Evolutionary conservation across 306 rosid genomes (phyloP).

Genomic region (Comarum palustre): DNA sequence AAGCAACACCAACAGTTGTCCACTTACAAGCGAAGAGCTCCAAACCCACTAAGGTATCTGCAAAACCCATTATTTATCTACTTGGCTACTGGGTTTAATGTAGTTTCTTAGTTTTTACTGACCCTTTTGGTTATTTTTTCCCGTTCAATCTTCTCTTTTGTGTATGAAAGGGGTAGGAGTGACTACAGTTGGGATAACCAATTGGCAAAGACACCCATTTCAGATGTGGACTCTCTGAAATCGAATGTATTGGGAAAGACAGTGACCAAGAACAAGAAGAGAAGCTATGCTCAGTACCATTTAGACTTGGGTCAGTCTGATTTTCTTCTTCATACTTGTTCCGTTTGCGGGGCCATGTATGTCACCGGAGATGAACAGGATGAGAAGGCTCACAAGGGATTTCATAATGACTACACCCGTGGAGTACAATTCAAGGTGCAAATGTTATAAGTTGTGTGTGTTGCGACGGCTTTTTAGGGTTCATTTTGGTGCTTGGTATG

Average conservation of each 20-base stretch:
- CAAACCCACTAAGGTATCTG: constrained; percentile 29
- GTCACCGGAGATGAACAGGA: constrained; percentile 58
- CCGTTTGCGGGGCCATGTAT: constrained; percentile 58
- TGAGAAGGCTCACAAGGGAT: constrained; percentile 66
- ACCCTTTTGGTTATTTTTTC: not conserved
- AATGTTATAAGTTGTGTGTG: not conserved
- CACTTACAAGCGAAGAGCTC: constrained; percentile 51
- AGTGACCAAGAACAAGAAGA: constrained; percentile 63
- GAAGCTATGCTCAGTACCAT: constrained; percentile 77
- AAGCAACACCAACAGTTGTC: constrained; percentile 36
- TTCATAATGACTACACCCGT: constrained; percentile 54
- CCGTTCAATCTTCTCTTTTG: not conserved
- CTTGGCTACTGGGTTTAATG: not conserved
- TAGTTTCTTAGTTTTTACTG: not conserved
- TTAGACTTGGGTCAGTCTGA: constrained; percentile 78
- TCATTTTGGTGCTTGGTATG: constrained; percentile 15
- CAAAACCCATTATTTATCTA: not conserved
- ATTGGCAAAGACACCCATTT: constrained; percentile 2
- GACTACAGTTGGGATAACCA: not conserved
- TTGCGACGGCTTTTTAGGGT: no score
- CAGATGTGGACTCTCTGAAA: constrained; percentile 3
- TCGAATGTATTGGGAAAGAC: constrained; percentile 27
- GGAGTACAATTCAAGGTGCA: constrained; percentile 70
- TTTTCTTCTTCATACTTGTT: constrained; percentile 55
- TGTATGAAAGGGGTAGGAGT: constrained; percentile 7